Conservation (phyloP, 345 rosid species). For the Aquilaria sinensis region DNA sequence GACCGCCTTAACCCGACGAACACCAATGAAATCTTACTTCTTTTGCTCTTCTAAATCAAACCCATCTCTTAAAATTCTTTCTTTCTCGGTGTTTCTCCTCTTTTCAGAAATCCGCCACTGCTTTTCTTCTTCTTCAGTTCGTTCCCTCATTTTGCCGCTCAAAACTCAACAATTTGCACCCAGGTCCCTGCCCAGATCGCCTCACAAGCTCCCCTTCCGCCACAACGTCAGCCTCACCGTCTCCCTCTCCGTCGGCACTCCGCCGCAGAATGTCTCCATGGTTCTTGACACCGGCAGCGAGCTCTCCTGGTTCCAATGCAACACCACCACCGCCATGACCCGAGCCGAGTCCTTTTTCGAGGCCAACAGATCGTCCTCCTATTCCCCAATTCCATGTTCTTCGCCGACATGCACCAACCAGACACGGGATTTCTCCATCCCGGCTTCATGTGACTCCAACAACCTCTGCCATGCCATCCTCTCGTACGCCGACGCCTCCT, state of each 20-base stretch:
- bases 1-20: background rate
- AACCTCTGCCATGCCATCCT: conserved; percentile 75
- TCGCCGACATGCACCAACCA: conserved; percentile 60
- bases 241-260: conserved; percentile 71
- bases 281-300: conserved; percentile 93
- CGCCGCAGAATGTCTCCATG: conserved; percentile 86
- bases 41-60: background rate
- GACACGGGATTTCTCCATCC: conserved; percentile 72
- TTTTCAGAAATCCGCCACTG: background rate
- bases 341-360: conserved; percentile 29
- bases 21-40: conserved; percentile 14
- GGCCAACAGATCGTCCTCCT: conserved; percentile 60
- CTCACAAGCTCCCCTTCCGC: conserved; percentile 71
- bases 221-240: conserved; percentile 81
- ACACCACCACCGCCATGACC: conserved; percentile 23
- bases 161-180: conserved; percentile 38
- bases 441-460: conserved; percentile 73
- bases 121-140: conserved; percentile 20
- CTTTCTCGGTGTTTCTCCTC: conserved; percentile 9
- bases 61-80: conserved; percentile 6
- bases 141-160: conserved; percentile 49
- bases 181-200: conserved; percentile 34
- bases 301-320: conserved; percentile 90
- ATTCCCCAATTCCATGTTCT: conserved; percentile 54
- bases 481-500: conserved; percentile 81